Base-by-base conservation (phyloP, 331 rosid species). In the Pyrus hybrid region DNA sequence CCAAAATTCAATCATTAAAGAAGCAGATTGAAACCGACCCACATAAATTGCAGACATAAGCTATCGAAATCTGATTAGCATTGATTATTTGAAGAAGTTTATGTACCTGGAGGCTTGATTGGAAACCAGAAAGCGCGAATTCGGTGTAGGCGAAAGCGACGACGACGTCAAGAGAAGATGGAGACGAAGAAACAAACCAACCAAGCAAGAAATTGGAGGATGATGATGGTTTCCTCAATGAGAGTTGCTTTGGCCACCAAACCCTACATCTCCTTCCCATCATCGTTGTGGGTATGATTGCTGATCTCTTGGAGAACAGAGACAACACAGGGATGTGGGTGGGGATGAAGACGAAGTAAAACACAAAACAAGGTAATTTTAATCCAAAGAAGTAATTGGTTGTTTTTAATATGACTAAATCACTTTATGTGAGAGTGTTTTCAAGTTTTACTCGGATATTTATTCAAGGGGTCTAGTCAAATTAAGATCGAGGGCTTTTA, bases 231-330 rank as follows among this genome's bases (percentile, higher is more conserved):
- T 82, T 81, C 71, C 83, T 80, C 29, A 85, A 71, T 77, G 86
- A 79, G 66, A 90, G 84, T 70, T 87, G 85, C 77, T 81, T 90
- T 26, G 99, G 97, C 99, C 99, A 94, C 99, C 97, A 94, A 82
- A 92, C 84, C 80, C 97, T 85, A 79, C 96, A 94, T 33, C 80
- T 88, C 61, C 78, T 85, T 16, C 74, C 72, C 93, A 85, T 87
- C 93, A 84, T 88, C 74, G 8, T 10, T 66, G 49, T 35, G 70
- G n/a, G 5, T 33, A 35, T 33, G 70, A 11, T 66, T 66, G 70
- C 11, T 28, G 41, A 66, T 66, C 10, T 57, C 63, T 10, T 11
- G 14, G 28, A 57, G 7, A 57, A 57, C 10, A 1, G 62, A 21
- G 7, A 57, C 63, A 57, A 57, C 63, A 18, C 5, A 49, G 56